Base-by-base conservation (phyloP, 176 grass and related monocot genomes). In the Pontederia paniculata region DNA sequence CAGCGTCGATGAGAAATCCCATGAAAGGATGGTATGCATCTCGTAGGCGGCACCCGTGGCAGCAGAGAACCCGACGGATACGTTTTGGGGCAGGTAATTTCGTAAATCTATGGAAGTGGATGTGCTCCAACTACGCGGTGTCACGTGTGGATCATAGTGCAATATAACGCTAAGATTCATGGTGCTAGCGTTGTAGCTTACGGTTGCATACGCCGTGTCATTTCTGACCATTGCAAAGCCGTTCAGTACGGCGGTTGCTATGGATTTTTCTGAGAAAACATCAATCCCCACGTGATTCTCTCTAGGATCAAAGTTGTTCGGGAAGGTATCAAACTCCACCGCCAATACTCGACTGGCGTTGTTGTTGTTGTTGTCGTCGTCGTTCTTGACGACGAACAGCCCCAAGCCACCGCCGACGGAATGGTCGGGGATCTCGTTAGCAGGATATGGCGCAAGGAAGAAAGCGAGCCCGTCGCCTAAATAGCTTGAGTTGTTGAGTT, bases 301-400 rank as follows among this genome's bases (percentile, higher is more conserved):
- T 41, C 60, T 80, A 48, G 75, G 73, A 60, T 95, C 89, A 78
- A 78, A 95, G 0, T 76, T 60, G 57, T 95, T 95, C 57, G 9
- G 54, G 67, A 20, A 77, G 45, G 84, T 88, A 53, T 95, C 89
- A 53, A 95, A 85, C 71, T 95, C 89, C 43, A 95, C 68, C 45
- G 84, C 89, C 66, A 95, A 73, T 52, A 84, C 60, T 13, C 18
- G 23, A 17, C 9, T 17, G 16, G 48, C 11, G 14, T 17, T 57
- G 45, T 53, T 43, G 21, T 16, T 17, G 54, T 2, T 41, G 15
- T 74, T 51, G 54, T 83, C n/a, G n/a, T n/a, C n/a, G n/a, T n/a
- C n/a, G n/a, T n/a, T n/a, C n/a, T n/a, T n/a, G n/a, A n/a, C n/a
- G n/a, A n/a, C 76, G 76, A 93, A 93, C 45, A 93, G 72, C 18